These are phyloP conservation scores for Wickerhamiella occidentalis DNA, from an alignment of 805 yeast genomes.

Conservation along the genomic window DNA sequence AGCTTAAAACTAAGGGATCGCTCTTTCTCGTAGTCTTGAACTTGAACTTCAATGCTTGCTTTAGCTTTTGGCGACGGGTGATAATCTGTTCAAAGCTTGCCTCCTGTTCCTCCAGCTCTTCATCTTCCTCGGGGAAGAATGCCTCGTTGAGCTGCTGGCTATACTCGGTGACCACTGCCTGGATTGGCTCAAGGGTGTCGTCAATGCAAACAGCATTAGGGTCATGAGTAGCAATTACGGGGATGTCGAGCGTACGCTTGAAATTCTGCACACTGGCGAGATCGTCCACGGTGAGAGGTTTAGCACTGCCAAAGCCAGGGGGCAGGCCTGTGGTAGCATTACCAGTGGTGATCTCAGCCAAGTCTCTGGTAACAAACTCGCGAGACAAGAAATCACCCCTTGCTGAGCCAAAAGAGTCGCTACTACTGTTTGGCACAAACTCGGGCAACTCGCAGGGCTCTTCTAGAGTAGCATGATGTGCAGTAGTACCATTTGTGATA, in stretches of 20 bases:
- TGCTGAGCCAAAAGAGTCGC: background rate
- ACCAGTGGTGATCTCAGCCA: background rate
- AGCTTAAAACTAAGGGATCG: background rate
- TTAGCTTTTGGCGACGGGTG: constrained; percentile 1
- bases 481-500: constrained; percentile 1
- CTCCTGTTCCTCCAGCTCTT: background rate
- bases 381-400: background rate
- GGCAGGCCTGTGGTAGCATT: background rate
- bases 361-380: background rate
- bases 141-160: constrained; percentile 8
- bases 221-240: constrained; percentile 1
- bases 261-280: background rate
- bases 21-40: background rate
- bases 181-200: constrained; percentile 7
- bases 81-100: constrained; percentile 1
- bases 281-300: background rate
- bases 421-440: background rate
- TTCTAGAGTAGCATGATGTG: background rate
- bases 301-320: no score
- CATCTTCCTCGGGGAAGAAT: constrained; percentile 4
- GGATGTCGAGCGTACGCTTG: constrained; percentile 2
- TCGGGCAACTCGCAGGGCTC: constrained; percentile 1
- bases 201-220: constrained; percentile 1
- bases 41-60: constrained; percentile 2
- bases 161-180: constrained; percentile 10